These are phyloP conservation scores for Mycena filopes DNA, from an alignment of 768 basidiomycete genomes.

Conservation along the genomic window DNA sequence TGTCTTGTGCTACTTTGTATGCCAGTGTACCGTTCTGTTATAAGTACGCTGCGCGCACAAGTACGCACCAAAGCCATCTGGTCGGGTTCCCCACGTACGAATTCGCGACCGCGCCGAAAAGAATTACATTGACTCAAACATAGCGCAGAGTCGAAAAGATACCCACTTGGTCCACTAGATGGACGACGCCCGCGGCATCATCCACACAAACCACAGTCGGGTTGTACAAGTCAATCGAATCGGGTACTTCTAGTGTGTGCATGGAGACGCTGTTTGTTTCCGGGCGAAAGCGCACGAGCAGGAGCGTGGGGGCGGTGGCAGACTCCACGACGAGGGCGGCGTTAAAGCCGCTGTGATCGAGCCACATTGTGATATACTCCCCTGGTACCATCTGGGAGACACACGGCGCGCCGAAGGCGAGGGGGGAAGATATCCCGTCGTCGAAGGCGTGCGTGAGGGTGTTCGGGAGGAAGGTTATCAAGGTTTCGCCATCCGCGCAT, in stretches of 20 bases:
- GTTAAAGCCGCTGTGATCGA: slow-evolving; percentile 30
- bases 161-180: slow-evolving; percentile 3
- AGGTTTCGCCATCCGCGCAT: not conserved
- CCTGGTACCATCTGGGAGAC: not conserved
- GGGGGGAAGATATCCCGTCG: slow-evolving; percentile 20
- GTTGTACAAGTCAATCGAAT: not conserved
- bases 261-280: slow-evolving; percentile 1
- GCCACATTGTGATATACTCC: not conserved
- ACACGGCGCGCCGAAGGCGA: slow-evolving; percentile 8
- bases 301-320: not conserved
- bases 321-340: slow-evolving; percentile 3
- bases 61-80: too few species aligned
- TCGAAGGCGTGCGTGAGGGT: slow-evolving; percentile 12
- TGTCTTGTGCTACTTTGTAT: too few species aligned
- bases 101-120: too few species aligned
- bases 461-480: not conserved
- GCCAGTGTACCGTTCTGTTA: too few species aligned
- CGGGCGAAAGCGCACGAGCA: slow-evolving; percentile 30
- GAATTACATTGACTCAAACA: slow-evolving; percentile 1
- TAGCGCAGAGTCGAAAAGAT: slow-evolving; percentile 18
- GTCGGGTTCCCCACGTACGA: too few species aligned
- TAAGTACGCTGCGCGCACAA: too few species aligned
- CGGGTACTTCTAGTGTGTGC: slow-evolving; percentile 20
- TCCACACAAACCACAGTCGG: slow-evolving; percentile 15
- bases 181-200: slow-evolving; percentile 22